Evolutionary conservation across 208 protist genomes (phyloP).

Genomic region (Acanthamoeba lenticulata): DNA sequence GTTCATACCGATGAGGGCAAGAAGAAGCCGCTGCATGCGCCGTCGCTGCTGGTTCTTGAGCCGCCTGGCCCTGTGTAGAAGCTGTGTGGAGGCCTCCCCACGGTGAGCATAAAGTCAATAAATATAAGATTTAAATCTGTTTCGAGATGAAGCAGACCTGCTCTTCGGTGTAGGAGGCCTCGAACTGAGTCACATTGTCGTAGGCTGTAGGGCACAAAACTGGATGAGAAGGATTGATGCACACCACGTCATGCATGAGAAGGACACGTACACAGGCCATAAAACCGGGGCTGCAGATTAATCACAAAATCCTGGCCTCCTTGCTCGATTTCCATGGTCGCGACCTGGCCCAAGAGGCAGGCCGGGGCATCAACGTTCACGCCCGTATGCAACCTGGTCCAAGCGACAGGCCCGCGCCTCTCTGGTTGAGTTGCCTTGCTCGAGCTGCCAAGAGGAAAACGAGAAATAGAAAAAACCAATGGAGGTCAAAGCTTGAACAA

Average conservation of each 20-base stretch:
- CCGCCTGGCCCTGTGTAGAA: neutral
- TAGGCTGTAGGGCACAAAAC: neutral
- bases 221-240: neutral
- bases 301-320: neutral
- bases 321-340: neutral
- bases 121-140: neutral
- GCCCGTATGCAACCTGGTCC: too few species aligned
- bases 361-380: neutral
- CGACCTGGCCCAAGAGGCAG: too few species aligned
- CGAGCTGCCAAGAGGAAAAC: too few species aligned
- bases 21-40: neutral
- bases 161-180: constrained; percentile 34
- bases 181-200: neutral
- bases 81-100: neutral
- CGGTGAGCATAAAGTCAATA: neutral
- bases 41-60: neutral
- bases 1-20: neutral
- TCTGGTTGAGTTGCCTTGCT: too few species aligned
- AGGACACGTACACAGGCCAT: neutral
- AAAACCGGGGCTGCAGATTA: constrained; percentile 38
- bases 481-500: too few species aligned
- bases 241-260: neutral
- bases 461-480: too few species aligned
- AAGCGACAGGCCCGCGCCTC: too few species aligned
- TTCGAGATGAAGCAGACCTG: neutral